Conservation (phyloP, 176 grass and related monocot species). For the Saccharum officinarum region DNA sequence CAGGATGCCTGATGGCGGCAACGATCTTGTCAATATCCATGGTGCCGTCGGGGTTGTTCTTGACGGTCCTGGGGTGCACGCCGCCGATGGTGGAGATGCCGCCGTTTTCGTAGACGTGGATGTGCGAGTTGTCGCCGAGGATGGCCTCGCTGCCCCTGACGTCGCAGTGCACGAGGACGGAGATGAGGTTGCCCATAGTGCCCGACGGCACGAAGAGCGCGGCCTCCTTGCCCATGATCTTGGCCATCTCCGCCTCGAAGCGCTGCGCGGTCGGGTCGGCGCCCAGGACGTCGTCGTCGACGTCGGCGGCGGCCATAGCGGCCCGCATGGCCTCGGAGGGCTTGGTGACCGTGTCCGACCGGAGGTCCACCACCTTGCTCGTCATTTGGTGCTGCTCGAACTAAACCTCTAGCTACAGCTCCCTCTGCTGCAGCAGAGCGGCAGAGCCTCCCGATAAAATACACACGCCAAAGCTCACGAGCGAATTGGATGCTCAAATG, state of each 20-base stretch:
- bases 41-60: conserved; percentile 78
- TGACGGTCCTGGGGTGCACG: conserved; percentile 66
- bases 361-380: conserved; percentile 72
- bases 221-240: conserved; percentile 83
- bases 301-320: conserved; percentile 85
- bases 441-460: background rate
- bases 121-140: conserved; percentile 83
- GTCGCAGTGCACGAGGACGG: conserved; percentile 90
- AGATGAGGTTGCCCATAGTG: conserved; percentile 93
- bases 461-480: background rate
- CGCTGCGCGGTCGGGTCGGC: conserved; percentile 67
- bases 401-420: background rate
- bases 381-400: conserved; percentile 39
- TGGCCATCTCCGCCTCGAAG: conserved; percentile 72
- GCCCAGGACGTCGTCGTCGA: conserved; percentile 89
- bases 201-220: conserved; percentile 92
- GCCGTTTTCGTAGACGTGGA: conserved; percentile 92
- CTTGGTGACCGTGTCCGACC: conserved; percentile 94
- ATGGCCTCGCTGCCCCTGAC: conserved; percentile 80
- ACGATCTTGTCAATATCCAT: conserved; percentile 80
- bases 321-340: conserved; percentile 74
- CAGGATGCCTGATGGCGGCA: conserved; percentile 57
- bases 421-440: background rate
- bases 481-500: background rate
- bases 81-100: conserved; percentile 91